These are phyloP conservation scores for Saccharomycopsis fodiens DNA, from an alignment of 805 yeast species.

Conservation along the genomic window DNA sequence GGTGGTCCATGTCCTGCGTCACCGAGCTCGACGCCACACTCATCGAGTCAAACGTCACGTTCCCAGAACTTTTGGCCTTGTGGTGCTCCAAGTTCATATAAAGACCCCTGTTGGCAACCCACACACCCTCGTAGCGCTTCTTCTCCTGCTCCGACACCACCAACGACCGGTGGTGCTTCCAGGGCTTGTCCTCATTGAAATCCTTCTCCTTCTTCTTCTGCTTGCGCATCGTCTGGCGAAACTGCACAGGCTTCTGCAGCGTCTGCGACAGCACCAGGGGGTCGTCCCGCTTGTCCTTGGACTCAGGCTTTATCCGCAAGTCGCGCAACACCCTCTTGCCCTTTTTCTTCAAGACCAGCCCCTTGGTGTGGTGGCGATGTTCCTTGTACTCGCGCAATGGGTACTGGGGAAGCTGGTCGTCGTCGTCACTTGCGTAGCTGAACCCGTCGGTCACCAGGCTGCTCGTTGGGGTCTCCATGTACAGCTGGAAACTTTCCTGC, in stretches of 20 bases:
- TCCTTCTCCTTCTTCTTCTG: constrained; percentile 26
- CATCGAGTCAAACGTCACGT: background rate
- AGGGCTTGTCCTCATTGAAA: constrained; percentile 86
- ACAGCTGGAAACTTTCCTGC: background rate
- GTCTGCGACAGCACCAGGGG: background rate
- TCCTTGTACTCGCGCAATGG: constrained; percentile 9
- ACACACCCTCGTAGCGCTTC: constrained; percentile 86
- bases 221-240: constrained; percentile 20
- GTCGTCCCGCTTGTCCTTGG: constrained; percentile 3
- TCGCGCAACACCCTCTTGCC: constrained; percentile 18
- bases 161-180: constrained; percentile 76
- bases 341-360: constrained; percentile 13
- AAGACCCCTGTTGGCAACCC: constrained; percentile 80
- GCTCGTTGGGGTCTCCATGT: background rate
- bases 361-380: constrained; percentile 9
- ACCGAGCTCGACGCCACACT: constrained; percentile 3
- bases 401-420: constrained; percentile 13
- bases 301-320: constrained; percentile 10
- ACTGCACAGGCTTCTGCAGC: constrained; percentile 17
- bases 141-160: constrained; percentile 56
- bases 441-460: background rate
- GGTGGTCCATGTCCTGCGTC: constrained; percentile 15
- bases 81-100: constrained; percentile 35
- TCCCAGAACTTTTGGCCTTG: constrained; percentile 20
- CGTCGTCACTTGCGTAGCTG: constrained; percentile 4